A percentile compares a stretch with the other conserved stretches of the same genome.
Conservation (phyloP, 306 rosid genomes). For the Carpinus fangiana region DNA sequence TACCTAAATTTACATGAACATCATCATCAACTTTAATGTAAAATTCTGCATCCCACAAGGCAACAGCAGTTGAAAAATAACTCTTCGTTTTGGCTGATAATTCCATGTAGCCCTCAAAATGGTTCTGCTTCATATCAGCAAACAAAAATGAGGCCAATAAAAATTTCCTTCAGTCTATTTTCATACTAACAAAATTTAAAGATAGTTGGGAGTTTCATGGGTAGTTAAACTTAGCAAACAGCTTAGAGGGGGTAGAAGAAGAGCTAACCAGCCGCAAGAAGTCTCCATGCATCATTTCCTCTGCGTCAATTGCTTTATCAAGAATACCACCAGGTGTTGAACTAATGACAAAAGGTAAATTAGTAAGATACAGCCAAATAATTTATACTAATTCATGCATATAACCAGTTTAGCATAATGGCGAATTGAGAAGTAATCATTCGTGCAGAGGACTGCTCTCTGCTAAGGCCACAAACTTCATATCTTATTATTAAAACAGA, state of each 20-base stretch:
- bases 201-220: background rate
- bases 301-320: conserved; percentile 74
- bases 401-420: background rate
- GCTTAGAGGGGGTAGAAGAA: conserved; percentile 25
- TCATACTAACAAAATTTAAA: background rate
- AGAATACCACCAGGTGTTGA: conserved; percentile 80
- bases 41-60: conserved; percentile 83
- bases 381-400: background rate
- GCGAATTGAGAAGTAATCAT: background rate
- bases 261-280: conserved; percentile 82
- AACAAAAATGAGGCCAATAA: background rate
- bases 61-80: conserved; percentile 71
- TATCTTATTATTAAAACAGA: background rate
- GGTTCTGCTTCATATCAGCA: conserved; percentile 46
- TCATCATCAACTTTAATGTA: conserved; percentile 94
- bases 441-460: background rate
- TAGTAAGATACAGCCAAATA: background rate
- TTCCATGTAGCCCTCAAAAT: conserved; percentile 73
- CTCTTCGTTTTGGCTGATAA: conserved; percentile 78
- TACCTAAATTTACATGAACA: conserved; percentile 88
- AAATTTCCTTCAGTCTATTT: background rate
- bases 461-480: conserved; percentile 4
- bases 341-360: conserved; percentile 37
- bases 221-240: background rate
- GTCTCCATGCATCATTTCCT: conserved; percentile 71